Conservation (phyloP, 2,329 filamentous ascomycete species). For the Aspergillus fumigatiaffinis region DNA sequence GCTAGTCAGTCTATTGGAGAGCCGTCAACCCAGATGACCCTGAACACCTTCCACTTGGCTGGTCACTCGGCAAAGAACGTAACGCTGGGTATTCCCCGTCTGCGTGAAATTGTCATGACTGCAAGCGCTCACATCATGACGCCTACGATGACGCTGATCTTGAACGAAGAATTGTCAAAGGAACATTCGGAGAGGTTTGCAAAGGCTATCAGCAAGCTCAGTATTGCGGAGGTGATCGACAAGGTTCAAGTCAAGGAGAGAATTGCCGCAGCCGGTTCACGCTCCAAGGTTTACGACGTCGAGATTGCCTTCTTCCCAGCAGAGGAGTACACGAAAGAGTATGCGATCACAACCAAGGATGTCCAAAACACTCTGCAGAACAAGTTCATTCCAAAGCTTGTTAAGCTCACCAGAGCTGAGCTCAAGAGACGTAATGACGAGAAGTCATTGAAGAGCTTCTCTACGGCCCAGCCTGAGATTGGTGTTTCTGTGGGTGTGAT, state of each 20-base stretch:
- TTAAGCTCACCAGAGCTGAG: conserved; percentile 68
- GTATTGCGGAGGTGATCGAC: conserved; percentile 78
- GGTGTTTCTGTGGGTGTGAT: conserved; percentile 58
- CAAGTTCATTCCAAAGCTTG: conserved; percentile 70
- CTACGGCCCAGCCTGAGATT: conserved; percentile 72
- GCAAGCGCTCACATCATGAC: conserved; percentile 86
- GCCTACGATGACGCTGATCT: conserved; percentile 67
- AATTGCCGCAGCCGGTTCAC: conserved; percentile 64
- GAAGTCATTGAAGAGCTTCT: conserved; percentile 52
- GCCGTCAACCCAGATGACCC: conserved; percentile 97
- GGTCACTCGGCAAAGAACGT: conserved; percentile 98
- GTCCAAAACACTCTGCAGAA: conserved; percentile 76
- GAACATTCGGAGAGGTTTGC: conserved; percentile 74
- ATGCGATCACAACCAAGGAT: conserved; percentile 75
- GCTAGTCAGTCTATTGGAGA: conserved; percentile 96
- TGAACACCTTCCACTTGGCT: conserved; percentile 99
- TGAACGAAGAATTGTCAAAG: conserved; percentile 67
- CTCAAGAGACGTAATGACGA: conserved; percentile 71
- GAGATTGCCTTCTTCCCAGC: conserved; percentile 78
- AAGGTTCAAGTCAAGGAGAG: conserved; percentile 75
- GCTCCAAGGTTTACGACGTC: conserved; percentile 83
- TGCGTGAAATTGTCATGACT: conserved; percentile 98
- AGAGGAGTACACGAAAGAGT: conserved; percentile 77
- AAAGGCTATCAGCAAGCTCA: conserved; percentile 85
- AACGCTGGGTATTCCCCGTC: conserved; percentile 92